Conservation (phyloP, 2,329 filamentous ascomycete species). For the Colletotrichum spaethianum region DNA sequence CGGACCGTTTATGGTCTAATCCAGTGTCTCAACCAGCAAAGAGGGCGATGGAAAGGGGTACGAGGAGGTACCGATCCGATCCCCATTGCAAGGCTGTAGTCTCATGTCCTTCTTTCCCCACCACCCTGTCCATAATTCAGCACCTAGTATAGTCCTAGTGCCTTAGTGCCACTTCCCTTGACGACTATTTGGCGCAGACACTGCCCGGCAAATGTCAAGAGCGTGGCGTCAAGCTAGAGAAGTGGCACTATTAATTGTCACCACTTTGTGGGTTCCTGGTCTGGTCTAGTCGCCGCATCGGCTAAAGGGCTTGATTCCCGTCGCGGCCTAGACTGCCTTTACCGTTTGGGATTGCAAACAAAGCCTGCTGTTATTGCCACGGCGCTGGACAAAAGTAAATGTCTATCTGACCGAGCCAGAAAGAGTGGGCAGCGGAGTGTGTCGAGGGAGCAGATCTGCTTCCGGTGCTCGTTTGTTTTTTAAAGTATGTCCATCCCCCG, state of each 20-base stretch:
- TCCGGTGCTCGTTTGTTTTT: background rate
- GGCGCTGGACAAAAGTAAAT: background rate
- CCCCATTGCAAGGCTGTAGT: slow-evolving; percentile 11
- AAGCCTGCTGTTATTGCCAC: slow-evolving; percentile 10
- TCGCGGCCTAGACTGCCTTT: slow-evolving; percentile 7
- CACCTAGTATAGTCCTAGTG: background rate
- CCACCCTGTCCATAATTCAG: background rate
- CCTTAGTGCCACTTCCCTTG: background rate
- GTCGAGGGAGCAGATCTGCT: background rate
- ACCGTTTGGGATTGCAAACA: slow-evolving; percentile 3
- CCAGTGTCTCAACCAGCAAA: background rate
- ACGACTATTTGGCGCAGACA: background rate
- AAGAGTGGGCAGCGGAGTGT: background rate
- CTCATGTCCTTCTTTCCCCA: slow-evolving; percentile 11
- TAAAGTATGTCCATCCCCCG: background rate
- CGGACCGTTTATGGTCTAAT: background rate
- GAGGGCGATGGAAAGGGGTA: background rate
- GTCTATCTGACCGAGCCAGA: background rate
- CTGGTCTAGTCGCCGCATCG: slow-evolving; percentile 14
- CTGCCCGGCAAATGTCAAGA: slow-evolving; percentile 3
- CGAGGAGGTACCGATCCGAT: background rate
- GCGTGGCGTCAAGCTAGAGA: slow-evolving; percentile 21
- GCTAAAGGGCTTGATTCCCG: slow-evolving; percentile 11
- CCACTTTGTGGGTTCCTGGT: slow-evolving; percentile 13
- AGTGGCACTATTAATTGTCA: slow-evolving; percentile 9